Conservation (phyloP, 2,329 filamentous ascomycete genomes). For the Ascochyta fabae region DNA sequence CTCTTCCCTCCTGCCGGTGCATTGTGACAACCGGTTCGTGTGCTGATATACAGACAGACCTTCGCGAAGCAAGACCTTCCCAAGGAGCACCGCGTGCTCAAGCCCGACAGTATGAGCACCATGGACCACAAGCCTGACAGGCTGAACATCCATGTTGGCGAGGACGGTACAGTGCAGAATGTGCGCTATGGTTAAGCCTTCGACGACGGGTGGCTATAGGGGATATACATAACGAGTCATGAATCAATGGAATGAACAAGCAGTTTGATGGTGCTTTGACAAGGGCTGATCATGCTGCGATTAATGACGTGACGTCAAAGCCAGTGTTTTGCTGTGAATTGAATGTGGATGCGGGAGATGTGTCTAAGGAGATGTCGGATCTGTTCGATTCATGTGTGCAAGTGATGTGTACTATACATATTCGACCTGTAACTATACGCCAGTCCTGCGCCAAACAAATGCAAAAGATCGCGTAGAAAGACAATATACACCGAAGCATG, state of each 20-base stretch:
- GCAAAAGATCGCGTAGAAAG: neutral
- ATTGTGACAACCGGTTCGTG: no score
- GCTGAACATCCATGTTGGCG: constrained; percentile 57
- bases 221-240: neutral
- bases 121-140: constrained; percentile 57
- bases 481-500: neutral
- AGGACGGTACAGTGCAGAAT: constrained; percentile 57
- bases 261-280: neutral
- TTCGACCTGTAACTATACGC: neutral
- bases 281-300: neutral
- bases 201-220: neutral
- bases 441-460: neutral
- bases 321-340: no score
- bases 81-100: constrained; percentile 55
- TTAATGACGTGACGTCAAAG: no score
- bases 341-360: no score
- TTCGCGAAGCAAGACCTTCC: constrained; percentile 59
- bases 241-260: neutral
- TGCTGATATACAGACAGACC: constrained; percentile 47
- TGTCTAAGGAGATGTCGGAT: no score
- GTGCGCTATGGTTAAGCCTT: constrained; percentile 53
- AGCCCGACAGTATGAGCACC: constrained; percentile 55
- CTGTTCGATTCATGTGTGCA: neutral
- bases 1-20: neutral
- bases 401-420: neutral